Conservation (phyloP, 2,329 filamentous ascomycete genomes). For the Exophiala bonariae region DNA sequence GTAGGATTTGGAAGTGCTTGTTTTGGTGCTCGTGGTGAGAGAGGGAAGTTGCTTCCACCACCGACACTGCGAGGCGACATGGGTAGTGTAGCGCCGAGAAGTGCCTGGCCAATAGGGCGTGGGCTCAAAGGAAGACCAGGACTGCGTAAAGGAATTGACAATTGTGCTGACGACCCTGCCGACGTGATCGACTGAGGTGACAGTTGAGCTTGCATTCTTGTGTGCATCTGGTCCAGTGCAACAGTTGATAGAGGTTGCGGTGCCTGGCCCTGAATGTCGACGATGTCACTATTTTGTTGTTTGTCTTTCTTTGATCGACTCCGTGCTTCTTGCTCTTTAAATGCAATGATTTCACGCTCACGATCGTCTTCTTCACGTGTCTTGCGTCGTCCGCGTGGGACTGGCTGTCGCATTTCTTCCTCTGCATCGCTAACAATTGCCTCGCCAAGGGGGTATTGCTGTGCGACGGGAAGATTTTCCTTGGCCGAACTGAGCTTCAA, state of each 20-base stretch:
- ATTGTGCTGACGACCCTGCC: conserved; percentile 13
- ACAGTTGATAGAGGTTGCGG: conserved; percentile 9
- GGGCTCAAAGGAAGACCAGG: conserved; percentile 66
- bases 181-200: conserved; percentile 29
- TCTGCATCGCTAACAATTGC: conserved; percentile 16
- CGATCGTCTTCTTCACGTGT: conserved; percentile 86
- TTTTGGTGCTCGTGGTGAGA: conserved; percentile 72
- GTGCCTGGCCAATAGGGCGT: conserved; percentile 59
- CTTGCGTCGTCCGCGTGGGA: conserved; percentile 72
- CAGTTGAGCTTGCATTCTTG: conserved; percentile 33
- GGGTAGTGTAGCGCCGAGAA: conserved; percentile 62
- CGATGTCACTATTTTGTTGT: conserved; percentile 53
- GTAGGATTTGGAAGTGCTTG: conserved; percentile 72
- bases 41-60: conserved; percentile 50
- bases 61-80: conserved; percentile 62
- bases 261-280: conserved; percentile 5
- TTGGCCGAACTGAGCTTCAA: conserved; percentile 64
- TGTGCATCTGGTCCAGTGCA: conserved; percentile 11
- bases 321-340: conserved; percentile 66
- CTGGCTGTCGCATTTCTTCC: conserved; percentile 32
- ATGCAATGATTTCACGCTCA: conserved; percentile 68
- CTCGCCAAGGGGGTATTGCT: conserved; percentile 7
- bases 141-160: conserved; percentile 54
- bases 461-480: conserved; percentile 14
- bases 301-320: conserved; percentile 73